Percentiles rank a stretch among this genome's conserved stretches.
Conservation (phyloP, 345 rosid species). For the Melaleuca quinquenervia region DNA sequence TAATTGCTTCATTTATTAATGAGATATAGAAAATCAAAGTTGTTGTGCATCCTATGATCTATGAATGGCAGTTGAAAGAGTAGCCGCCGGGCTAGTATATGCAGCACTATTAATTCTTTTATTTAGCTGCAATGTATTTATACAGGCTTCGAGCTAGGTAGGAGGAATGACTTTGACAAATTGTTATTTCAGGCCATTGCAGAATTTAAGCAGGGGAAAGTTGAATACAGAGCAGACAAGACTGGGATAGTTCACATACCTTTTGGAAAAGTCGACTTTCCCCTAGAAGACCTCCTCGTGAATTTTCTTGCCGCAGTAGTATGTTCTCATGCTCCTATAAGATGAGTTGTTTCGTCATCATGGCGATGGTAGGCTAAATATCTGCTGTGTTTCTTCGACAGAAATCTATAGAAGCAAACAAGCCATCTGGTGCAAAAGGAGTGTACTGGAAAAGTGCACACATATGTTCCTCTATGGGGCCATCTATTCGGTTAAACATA, state of each 20-base stretch:
- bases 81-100: background rate
- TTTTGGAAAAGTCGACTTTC: slow-evolving; percentile 68
- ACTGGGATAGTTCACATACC: slow-evolving; percentile 96
- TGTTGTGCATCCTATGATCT: background rate
- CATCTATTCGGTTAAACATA: slow-evolving; percentile 71
- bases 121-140: background rate
- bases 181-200: slow-evolving; percentile 64
- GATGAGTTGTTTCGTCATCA: background rate
- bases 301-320: slow-evolving; percentile 83
- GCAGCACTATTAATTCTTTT: background rate
- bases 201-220: slow-evolving; percentile 94
- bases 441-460: slow-evolving; percentile 94
- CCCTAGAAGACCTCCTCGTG: slow-evolving; percentile 68
- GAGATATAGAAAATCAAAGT: background rate
- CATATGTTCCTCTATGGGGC: slow-evolving; percentile 96
- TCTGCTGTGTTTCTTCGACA: slow-evolving; percentile 17
- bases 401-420: slow-evolving; percentile 94
- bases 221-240: slow-evolving; percentile 91
- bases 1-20: background rate
- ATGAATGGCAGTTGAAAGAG: background rate
- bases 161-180: background rate
- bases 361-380: background rate
- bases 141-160: background rate
- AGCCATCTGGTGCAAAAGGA: slow-evolving; percentile 95
- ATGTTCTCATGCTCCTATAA: slow-evolving; percentile 6